Evolutionary conservation across 768 basidiomycete genomes (phyloP).

Genomic region (Rhizopogon vulgaris): DNA sequence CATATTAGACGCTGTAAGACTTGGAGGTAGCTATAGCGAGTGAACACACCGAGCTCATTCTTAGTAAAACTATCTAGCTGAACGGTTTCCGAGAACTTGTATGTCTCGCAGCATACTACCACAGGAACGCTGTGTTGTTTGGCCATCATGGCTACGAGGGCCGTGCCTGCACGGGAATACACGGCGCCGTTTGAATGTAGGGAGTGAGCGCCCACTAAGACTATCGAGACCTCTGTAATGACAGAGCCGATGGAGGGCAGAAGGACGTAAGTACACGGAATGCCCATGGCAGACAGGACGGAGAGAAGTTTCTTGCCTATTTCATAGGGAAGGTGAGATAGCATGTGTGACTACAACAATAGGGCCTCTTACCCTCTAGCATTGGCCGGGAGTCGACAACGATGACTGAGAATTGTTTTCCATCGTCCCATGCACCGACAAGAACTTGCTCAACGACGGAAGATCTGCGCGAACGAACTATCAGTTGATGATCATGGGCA

Average conservation of each 20-base stretch:
- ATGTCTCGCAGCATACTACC: constrained; percentile 96
- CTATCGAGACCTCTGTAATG: constrained; percentile 75
- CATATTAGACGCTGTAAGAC: background rate
- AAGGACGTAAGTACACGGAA: constrained; percentile 90
- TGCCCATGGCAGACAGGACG: constrained; percentile 56
- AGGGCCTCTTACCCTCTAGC: constrained; percentile 60
- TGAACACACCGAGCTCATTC: constrained; percentile 81
- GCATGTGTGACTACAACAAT: background rate
- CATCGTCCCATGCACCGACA: constrained; percentile 65
- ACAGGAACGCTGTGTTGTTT: constrained; percentile 87
- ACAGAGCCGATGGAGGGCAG: constrained; percentile 78
- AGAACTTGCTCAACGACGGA: constrained; percentile 92
- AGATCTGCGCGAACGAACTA: constrained; percentile 48
- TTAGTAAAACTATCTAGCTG: constrained; percentile 92
- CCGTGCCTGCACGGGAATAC: constrained; percentile 91
- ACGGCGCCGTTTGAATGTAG: constrained; percentile 93
- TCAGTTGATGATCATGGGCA: background rate
- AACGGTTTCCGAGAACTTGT: constrained; percentile 93
- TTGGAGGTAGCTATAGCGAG: background rate
- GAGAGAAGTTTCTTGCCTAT: constrained; percentile 75
- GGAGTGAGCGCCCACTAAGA: constrained; percentile 91
- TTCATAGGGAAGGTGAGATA: background rate
- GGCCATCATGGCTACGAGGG: constrained; percentile 94
- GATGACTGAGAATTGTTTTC: constrained; percentile 82
- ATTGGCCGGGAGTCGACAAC: constrained; percentile 94